phyloP scores from a whole-genome alignment of 331 rosid genomes.

The Telfairia occidentalis region DNA sequence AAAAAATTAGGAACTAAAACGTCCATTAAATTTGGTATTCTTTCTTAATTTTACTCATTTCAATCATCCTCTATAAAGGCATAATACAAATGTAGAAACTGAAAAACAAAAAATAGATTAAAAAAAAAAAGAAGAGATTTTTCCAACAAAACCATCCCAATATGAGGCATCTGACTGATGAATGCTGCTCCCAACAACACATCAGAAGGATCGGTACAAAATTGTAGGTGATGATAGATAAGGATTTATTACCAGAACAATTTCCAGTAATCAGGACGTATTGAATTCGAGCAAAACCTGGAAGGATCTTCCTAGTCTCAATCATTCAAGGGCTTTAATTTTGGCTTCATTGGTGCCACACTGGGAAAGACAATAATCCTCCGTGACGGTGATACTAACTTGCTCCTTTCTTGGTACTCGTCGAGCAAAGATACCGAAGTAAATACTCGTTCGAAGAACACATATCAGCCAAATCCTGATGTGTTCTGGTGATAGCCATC shows the following conservation, averaged over 20 bases:
- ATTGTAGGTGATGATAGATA: not conserved
- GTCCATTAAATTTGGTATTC: not conserved
- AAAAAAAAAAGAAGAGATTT: not conserved
- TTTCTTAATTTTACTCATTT: not conserved
- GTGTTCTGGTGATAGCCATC: conserved; percentile 59
- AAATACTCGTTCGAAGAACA: conserved; percentile 83
- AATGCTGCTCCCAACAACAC: not conserved
- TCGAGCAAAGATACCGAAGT: conserved; percentile 64
- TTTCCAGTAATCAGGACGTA: not conserved
- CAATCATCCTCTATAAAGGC: not conserved
- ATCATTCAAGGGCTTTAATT: not conserved
- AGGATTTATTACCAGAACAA: not conserved
- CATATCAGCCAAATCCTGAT: conserved; percentile 77
- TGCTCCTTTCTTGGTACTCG: conserved; percentile 20
- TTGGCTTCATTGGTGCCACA: not conserved
- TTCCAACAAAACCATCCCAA: not conserved
- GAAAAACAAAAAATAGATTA: not conserved
- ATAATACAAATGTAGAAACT: not conserved
- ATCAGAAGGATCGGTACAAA: not conserved
- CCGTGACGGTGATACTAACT: not conserved
- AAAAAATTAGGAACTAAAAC: not conserved
- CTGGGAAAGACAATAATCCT: not conserved
- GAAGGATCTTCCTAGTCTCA: not conserved
- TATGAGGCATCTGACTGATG: not conserved
- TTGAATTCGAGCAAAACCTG: not conserved